Base-by-base conservation (phyloP, 495 filamentous ascomycete genomes). In the Choiromyces venosus region DNA sequence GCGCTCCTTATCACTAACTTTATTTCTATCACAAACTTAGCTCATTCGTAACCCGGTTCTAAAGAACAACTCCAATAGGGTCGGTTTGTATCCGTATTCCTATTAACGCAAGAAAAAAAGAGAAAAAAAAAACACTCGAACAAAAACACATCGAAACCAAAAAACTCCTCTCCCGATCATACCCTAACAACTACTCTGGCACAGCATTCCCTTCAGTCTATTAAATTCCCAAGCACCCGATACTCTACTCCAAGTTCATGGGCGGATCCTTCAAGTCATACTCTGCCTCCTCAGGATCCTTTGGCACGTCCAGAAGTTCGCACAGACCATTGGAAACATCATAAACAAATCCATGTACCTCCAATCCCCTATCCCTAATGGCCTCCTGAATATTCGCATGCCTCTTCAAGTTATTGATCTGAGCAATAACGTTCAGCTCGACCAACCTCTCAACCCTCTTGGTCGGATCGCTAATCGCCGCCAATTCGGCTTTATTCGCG, bases 361-460 rank as follows among this genome's bases (percentile, higher is more conserved):
- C 82, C 19, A 95, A 83, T 4, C 91, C 91, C 42, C 90, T 83
- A 80, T 90, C 88, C 78, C 85, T 79, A 61, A 93, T 89, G 46
- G 90, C 92, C 81, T 88, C 81, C 82, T 88, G 86, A 8, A 89
- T 85, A 42, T 82, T 82, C 7, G 86, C 85, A 36, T 87, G 87
- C 83, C 88, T 89, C 82, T 88, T 84, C 29, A 89, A 82, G 73
- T 87, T 88, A 69, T 86, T 83, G 73, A 84, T 85, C 82, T 88
- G 87, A 82, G 88, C 87, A 21, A 84, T 71, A 73, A 89, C 87
- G 74, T 87, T 89, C 71, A 89, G 82, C 81, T 89, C 88, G 18
- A 89, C 87, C 8, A 89, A 82, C 39, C 88, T 84, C 74, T 89
- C 78, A 74, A 87, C 86, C 56, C 84, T 83, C 65, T 80, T 79